Conservation (phyloP, 2,329 filamentous ascomycete species). For the Xylaria sp. region DNA sequence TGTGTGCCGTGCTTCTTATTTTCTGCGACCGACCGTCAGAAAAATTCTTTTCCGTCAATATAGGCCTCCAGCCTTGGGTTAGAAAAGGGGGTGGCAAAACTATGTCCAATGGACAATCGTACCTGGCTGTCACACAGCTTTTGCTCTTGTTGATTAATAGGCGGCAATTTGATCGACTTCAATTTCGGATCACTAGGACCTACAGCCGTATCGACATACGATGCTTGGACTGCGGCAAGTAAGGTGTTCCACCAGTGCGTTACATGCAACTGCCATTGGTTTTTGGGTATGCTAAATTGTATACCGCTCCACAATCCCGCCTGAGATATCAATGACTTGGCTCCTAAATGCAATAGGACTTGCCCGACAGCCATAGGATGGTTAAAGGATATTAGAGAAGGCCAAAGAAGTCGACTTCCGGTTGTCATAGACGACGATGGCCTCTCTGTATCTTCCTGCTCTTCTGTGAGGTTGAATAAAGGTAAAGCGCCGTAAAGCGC, state of each 20-base stretch:
- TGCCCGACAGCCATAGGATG: neutral
- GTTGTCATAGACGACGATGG: neutral
- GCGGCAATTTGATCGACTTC: neutral
- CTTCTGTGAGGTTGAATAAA: constrained; percentile 16
- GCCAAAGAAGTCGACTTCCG: constrained; percentile 1
- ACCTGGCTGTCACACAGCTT: constrained; percentile 13
- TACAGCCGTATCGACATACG: constrained; percentile 3
- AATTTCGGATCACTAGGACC: neutral
- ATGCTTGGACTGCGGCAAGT: constrained; percentile 10
- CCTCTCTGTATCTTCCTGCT: neutral
- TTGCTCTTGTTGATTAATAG: constrained; percentile 5
- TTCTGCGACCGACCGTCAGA: constrained; percentile 8
- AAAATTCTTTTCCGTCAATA: constrained; percentile 5
- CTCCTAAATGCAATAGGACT: neutral
- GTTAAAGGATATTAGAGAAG: neutral
- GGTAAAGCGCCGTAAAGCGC: constrained; percentile 9
- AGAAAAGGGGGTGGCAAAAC: too few relatives aligned
- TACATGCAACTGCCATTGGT: constrained; percentile 20
- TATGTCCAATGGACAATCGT: too few relatives aligned
- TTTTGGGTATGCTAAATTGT: constrained; percentile 25
- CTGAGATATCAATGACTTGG: constrained; percentile 5
- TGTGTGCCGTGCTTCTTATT: constrained; percentile 9
- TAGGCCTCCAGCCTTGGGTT: too few relatives aligned
- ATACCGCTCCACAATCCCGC: neutral
- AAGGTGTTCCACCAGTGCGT: constrained; percentile 6